phyloP scores from a whole-genome alignment of 2,329 filamentous ascomycete genomes.

The Colletotrichum somersetense region DNA sequence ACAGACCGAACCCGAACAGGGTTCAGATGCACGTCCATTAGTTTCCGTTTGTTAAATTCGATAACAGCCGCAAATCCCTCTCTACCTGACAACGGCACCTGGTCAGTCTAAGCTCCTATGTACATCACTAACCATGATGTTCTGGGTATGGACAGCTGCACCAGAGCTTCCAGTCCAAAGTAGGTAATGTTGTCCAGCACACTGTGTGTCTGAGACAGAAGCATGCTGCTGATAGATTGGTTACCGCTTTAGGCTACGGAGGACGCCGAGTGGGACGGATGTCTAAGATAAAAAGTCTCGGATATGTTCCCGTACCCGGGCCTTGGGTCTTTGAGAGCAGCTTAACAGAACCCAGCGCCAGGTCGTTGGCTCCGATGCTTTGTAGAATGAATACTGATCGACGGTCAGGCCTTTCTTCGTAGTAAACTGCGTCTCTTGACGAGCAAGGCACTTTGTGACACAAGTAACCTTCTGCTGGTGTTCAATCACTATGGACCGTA shows the following conservation, averaged over 20 bases:
- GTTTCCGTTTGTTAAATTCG: not conserved
- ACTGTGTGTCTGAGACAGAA: not conserved
- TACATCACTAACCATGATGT: not conserved
- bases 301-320: not conserved
- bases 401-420: not conserved
- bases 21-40: not conserved
- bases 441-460: not conserved
- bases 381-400: not conserved
- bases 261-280: not conserved
- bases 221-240: not conserved
- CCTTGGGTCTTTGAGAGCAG: not conserved
- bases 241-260: not conserved
- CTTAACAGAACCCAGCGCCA: not conserved
- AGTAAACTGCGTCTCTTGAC: not conserved
- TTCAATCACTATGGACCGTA: not conserved
- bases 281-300: not conserved
- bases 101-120: not conserved
- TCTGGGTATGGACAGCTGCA: not conserved
- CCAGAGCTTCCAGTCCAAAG: not conserved
- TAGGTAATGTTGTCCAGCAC: not conserved
- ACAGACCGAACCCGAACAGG: not conserved
- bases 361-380: not conserved
- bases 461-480: not conserved
- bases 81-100: not conserved
- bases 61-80: too few species aligned